These are phyloP conservation scores for Fusarium newnesense DNA, from an alignment of 2,329 filamentous ascomycete species.

Conservation along the genomic window DNA sequence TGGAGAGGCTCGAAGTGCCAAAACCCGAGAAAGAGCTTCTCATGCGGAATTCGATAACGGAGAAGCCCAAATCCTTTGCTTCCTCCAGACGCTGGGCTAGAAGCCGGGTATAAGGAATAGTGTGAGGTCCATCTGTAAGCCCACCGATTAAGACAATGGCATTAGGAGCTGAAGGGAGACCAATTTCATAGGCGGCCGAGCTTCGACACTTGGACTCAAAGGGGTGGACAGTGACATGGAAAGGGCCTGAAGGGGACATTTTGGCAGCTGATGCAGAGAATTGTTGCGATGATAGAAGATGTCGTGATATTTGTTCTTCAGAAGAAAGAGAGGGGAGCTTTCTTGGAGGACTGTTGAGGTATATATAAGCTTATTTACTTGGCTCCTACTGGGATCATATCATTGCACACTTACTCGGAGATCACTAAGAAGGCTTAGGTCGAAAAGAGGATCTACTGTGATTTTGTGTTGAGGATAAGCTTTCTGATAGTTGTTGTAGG, in stretches of 20 bases:
- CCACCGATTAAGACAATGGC: conserved; percentile 77
- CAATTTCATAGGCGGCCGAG: conserved; percentile 60
- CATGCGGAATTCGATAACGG: conserved; percentile 67
- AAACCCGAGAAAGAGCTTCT: conserved; percentile 64
- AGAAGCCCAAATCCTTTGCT: conserved; percentile 55
- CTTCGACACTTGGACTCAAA: conserved; percentile 54
- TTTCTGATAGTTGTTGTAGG: not conserved
- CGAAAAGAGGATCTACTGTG: not conserved
- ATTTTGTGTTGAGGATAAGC: not conserved
- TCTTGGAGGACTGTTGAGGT: conserved; percentile 6
- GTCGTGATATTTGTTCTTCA: not conserved
- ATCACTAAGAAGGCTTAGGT: not conserved
- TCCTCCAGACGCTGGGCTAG: conserved; percentile 58
- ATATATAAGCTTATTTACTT: conserved; percentile 16
- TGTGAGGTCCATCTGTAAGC: conserved; percentile 75
- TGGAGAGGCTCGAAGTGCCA: conserved; percentile 59
- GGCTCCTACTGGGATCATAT: not conserved
- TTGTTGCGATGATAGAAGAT: not conserved
- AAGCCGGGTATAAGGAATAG: conserved; percentile 65
- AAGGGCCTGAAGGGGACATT: conserved; percentile 49
- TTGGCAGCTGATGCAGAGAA: not conserved
- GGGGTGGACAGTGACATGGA: conserved; percentile 58
- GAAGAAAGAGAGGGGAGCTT: not conserved
- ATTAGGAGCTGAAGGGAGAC: conserved; percentile 57
- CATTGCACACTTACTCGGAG: not conserved